A percentile compares a stretch with the other conserved stretches of the same genome.
Evolutionary conservation across 305 asterid species (phyloP).

Genomic region (Andrographis paniculata): DNA sequence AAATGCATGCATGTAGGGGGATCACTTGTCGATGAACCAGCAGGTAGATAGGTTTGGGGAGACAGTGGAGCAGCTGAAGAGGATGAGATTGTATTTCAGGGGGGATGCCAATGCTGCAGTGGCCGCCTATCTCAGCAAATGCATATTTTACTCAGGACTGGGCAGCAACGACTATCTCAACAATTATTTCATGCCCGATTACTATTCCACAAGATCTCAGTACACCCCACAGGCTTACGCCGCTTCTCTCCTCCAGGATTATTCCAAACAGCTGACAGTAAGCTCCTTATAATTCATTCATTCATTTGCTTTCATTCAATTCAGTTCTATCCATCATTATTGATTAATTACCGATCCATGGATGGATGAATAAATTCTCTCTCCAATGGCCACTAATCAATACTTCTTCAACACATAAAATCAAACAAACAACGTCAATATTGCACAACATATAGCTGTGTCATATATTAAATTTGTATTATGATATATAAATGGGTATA

Average conservation of each 20-base stretch:
- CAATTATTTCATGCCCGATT: constrained; percentile 74
- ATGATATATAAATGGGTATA: no score
- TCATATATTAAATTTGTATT: no score
- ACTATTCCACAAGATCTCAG: constrained; percentile 43
- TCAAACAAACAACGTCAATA: no score
- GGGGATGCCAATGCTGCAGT: constrained; percentile 43
- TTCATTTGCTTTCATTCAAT: no score
- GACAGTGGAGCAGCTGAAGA: constrained; percentile 46
- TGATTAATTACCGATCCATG: no score
- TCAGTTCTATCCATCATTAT: no score
- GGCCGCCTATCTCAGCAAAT: constrained; percentile 52
- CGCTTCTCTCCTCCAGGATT: constrained; percentile 64
- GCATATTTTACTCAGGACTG: constrained; percentile 69
- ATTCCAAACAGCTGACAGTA: constrained; percentile 56
- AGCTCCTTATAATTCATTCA: no score
- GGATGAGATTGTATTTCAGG: constrained; percentile 52
- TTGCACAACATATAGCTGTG: no score
- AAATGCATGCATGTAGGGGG: no score
- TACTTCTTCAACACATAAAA: no score
- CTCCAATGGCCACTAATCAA: no score
- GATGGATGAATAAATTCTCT: no score
- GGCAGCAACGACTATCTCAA: constrained; percentile 92
- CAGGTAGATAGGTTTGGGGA: constrained; percentile 53
- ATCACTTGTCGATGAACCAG: constrained; percentile 64
- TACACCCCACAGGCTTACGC: constrained; percentile 67